Evolutionary conservation across 768 basidiomycete genomes (phyloP).

Genomic region (Terana coerulea): DNA sequence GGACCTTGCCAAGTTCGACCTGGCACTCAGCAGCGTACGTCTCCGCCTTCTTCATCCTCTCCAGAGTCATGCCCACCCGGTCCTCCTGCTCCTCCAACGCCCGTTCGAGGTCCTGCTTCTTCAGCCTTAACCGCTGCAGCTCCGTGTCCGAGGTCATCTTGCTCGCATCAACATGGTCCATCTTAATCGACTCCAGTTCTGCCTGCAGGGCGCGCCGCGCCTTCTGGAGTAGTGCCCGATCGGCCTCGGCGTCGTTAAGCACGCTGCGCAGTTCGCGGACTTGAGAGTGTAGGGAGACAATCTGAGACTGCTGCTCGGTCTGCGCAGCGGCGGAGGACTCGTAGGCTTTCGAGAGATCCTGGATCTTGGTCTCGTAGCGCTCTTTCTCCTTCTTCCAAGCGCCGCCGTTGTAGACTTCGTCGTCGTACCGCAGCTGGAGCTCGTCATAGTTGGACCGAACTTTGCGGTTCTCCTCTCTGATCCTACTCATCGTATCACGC

Average conservation of each 20-base stretch:
- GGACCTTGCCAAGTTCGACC: conserved; percentile 67
- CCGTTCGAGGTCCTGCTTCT: conserved; percentile 79
- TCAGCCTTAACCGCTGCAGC: conserved; percentile 68
- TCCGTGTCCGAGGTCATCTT: conserved; percentile 71
- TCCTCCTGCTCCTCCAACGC: conserved; percentile 78
- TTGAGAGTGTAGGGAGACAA: conserved; percentile 84
- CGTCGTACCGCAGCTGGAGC: conserved; percentile 69
- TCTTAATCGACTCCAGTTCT: conserved; percentile 76
- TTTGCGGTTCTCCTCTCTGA: conserved; percentile 79
- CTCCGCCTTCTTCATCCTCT: conserved; percentile 82
- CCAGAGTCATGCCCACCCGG: conserved; percentile 64
- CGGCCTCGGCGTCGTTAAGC: conserved; percentile 82
- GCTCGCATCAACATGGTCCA: conserved; percentile 66
- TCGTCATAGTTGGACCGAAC: conserved; percentile 73
- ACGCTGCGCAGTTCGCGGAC: conserved; percentile 78
- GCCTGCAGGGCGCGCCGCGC: conserved; percentile 77
- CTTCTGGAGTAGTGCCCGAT: conserved; percentile 73
- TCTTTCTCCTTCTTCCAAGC: conserved; percentile 90
- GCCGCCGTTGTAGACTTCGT: conserved; percentile 72
- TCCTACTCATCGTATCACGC: conserved; percentile 67
- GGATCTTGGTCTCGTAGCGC: conserved; percentile 78
- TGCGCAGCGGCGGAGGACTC: conserved; percentile 69
- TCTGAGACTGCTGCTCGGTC: conserved; percentile 79
- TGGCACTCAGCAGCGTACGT: conserved; percentile 71
- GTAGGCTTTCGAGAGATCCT: conserved; percentile 69